A percentile compares a stretch with the other conserved stretches of the same genome.
Evolutionary conservation across 345 rosid species (phyloP).

Genomic region (Eutrema yunnanense): DNA sequence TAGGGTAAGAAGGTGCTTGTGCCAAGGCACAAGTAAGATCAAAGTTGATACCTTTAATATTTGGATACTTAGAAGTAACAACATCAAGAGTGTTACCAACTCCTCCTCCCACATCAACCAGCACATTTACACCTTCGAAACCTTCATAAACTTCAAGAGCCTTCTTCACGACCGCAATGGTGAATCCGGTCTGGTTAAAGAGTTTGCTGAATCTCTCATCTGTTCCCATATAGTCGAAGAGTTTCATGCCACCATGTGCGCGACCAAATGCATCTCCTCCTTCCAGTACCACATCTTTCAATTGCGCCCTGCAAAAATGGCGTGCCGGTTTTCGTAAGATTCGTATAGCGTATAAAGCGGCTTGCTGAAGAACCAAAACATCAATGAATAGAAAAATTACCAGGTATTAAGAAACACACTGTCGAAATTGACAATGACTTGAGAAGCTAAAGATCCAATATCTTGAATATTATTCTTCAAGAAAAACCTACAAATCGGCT

Average conservation of each 20-base stretch:
- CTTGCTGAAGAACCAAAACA: neutral
- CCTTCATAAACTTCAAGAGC: slow-evolving; percentile 46
- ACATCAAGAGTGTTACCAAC: slow-evolving; percentile 42
- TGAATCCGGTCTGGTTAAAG: slow-evolving; percentile 42
- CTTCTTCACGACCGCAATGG: slow-evolving; percentile 38
- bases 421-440: slow-evolving; percentile 31
- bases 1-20: slow-evolving; percentile 26
- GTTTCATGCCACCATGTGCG: slow-evolving; percentile 43
- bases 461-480: slow-evolving; percentile 19
- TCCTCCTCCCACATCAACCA: slow-evolving; percentile 70
- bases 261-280: slow-evolving; percentile 56
- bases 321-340: neutral
- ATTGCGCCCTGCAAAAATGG: slow-evolving; percentile 18
- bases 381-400: slow-evolving; percentile 4
- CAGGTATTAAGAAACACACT: slow-evolving; percentile 36
- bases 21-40: slow-evolving; percentile 30
- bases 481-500: slow-evolving; percentile 38
- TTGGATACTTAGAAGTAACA: slow-evolving; percentile 42
- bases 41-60: slow-evolving; percentile 41
- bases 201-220: slow-evolving; percentile 43
- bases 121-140: slow-evolving; percentile 29
- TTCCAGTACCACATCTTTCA: slow-evolving; percentile 42
- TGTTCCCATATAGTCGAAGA: slow-evolving; percentile 39
- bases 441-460: slow-evolving; percentile 36
- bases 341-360: neutral